These are phyloP conservation scores for Stevia rebaudiana DNA, from an alignment of 140 eudicot species.

Conservation along the genomic window DNA sequence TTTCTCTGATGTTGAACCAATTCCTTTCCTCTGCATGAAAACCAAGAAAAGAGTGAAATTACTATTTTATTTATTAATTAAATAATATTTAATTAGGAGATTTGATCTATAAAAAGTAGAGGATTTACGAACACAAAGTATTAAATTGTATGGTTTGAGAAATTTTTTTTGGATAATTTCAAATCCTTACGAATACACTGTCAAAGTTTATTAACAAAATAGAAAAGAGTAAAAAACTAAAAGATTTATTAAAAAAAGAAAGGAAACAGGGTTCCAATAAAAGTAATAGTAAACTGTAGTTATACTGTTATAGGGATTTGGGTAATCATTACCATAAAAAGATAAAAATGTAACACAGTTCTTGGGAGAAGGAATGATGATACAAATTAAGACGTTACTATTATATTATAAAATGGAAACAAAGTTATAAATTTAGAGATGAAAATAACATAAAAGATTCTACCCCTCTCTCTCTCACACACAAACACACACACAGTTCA, in stretches of 20 bases:
- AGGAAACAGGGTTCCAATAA: constrained; percentile 26
- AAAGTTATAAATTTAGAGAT: constrained; percentile 16
- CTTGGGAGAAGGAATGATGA: constrained; percentile 6
- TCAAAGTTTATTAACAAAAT: too few species aligned
- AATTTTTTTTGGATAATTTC: too few species aligned
- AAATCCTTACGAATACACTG: too few species aligned
- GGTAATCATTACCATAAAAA: constrained; percentile 30
- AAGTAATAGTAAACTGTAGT: constrained; percentile 33
- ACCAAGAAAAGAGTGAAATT: constrained; percentile 11
- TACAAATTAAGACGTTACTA: constrained; percentile 1
- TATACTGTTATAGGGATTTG: constrained; percentile 45
- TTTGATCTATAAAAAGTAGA: neutral
- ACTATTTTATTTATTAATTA: neutral
- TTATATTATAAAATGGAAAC: neutral
- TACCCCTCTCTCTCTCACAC: constrained; percentile 20
- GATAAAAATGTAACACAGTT: constrained; percentile 18
- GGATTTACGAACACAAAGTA: neutral
- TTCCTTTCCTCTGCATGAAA: constrained; percentile 56
- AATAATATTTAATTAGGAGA: neutral
- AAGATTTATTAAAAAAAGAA: constrained; percentile 4
- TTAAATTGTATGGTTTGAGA: neutral
- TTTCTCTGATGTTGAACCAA: constrained; percentile 59
- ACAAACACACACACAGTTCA: neutral
- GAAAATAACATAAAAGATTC: constrained; percentile 22
- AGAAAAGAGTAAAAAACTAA: too few species aligned